These are phyloP conservation scores for Allium cepa DNA, from an alignment of 106 monocot species.

Conservation along the genomic window DNA sequence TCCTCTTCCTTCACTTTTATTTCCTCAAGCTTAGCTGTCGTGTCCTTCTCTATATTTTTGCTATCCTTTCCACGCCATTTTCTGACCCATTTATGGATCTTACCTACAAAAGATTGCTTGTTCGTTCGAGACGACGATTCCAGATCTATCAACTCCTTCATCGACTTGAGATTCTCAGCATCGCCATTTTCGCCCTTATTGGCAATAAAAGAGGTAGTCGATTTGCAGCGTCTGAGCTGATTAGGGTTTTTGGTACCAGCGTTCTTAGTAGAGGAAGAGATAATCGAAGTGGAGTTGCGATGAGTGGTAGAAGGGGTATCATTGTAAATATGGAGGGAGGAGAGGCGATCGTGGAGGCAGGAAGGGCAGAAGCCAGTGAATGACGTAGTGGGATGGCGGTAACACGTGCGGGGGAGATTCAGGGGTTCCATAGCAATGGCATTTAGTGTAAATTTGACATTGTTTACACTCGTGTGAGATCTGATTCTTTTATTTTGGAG, in stretches of 20 bases:
- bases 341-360: conserved; percentile 67
- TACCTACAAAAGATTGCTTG: conserved; percentile 21
- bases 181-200: conserved; percentile 19
- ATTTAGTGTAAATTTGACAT: not conserved
- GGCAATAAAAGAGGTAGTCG: conserved; percentile 34
- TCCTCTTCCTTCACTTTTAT: conserved; percentile 12
- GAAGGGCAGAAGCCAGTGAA: conserved; percentile 54
- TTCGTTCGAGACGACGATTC: conserved; percentile 1
- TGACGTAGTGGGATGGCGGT: conserved; percentile 37
- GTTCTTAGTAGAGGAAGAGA: conserved; percentile 18
- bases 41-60: conserved; percentile 4
- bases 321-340: conserved; percentile 21
- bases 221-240: conserved; percentile 65
- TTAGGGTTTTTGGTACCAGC: conserved; percentile 4
- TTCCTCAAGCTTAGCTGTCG: conserved; percentile 8
- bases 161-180: conserved; percentile 4
- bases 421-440: not conserved
- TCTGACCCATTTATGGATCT: conserved; percentile 45
- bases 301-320: conserved; percentile 14
- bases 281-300: conserved; percentile 20
- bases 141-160: conserved; percentile 2
- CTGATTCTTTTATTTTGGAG: not conserved
- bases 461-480: not conserved
- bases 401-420: conserved; percentile 17
- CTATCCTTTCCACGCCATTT: conserved; percentile 24